A percentile compares a stretch with the other conserved stretches of the same genome.
Evolutionary conservation across 2,329 filamentous ascomycete species (phyloP).

Genomic region (Ophiocordyceps camponoti-leonardi): DNA sequence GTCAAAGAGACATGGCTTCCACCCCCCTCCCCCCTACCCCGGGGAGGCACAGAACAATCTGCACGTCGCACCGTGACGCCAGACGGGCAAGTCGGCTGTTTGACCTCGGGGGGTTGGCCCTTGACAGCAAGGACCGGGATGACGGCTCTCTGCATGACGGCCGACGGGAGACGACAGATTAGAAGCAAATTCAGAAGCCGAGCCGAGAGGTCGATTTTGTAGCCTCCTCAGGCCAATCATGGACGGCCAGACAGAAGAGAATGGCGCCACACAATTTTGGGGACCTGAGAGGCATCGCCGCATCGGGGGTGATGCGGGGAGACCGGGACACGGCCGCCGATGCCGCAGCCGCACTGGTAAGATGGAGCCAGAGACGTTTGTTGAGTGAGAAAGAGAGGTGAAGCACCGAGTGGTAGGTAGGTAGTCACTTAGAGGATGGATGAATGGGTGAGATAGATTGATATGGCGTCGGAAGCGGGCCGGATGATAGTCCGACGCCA

Average conservation of each 20-base stretch:
- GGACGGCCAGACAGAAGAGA: neutral
- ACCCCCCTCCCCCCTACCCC: neutral
- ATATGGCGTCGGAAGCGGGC: neutral
- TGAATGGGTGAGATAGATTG: too few relatives aligned
- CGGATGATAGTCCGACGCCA: neutral
- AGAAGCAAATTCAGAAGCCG: slow-evolving; percentile 1
- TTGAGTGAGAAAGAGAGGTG: neutral
- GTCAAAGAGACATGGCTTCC: neutral
- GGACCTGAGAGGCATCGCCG: neutral
- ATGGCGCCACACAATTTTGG: slow-evolving; percentile 1
- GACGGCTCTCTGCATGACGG: slow-evolving; percentile 2
- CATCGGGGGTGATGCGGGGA: neutral
- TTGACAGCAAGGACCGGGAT: slow-evolving; percentile 1
- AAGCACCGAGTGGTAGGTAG: neutral
- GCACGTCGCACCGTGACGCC: neutral
- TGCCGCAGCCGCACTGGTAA: neutral
- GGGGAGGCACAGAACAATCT: neutral
- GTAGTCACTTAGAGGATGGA: too few relatives aligned
- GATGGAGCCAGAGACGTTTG: neutral
- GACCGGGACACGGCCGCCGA: neutral
- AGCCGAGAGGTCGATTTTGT: neutral
- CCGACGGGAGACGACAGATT: neutral
- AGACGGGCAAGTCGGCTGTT: slow-evolving; percentile 1
- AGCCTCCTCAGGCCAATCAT: neutral
- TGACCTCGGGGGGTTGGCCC: neutral